Conservation (phyloP, 2,329 filamentous ascomycete species). For the Trichoderma sp. region DNA sequence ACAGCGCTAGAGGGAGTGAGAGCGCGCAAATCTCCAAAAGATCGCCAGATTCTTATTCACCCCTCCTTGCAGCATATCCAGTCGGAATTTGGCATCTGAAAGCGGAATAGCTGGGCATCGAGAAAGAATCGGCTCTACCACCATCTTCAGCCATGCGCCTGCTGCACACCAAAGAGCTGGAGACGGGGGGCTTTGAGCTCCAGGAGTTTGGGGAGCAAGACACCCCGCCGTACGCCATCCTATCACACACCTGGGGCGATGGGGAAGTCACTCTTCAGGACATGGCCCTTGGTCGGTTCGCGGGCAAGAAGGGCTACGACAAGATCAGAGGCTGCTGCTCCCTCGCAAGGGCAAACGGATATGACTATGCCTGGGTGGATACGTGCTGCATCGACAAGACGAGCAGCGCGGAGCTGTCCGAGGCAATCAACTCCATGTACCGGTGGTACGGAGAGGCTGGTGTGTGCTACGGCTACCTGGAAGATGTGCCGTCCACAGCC, state of each 20-base stretch:
- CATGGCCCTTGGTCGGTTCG: background rate
- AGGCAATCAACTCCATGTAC: slow-evolving; percentile 13
- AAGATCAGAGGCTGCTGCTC: slow-evolving; percentile 11
- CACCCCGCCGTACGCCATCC: slow-evolving; percentile 9
- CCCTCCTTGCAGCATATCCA: no score
- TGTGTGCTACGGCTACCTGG: slow-evolving; percentile 6
- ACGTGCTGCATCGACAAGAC: slow-evolving; percentile 22
- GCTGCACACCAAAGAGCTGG: slow-evolving; percentile 7
- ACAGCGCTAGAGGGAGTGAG: no score
- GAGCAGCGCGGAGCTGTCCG: background rate
- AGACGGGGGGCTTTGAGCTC: background rate
- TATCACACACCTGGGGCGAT: slow-evolving; percentile 14
- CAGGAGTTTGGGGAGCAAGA: slow-evolving; percentile 12
- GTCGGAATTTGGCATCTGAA: background rate
- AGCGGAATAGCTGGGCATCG: background rate
- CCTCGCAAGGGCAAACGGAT: slow-evolving; percentile 6
- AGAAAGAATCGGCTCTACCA: background rate
- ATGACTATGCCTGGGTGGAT: slow-evolving; percentile 17
- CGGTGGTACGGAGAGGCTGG: slow-evolving; percentile 16
- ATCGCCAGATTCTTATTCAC: no score
- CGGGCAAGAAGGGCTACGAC: background rate
- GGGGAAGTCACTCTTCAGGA: slow-evolving; percentile 12
- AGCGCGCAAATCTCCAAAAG: no score
- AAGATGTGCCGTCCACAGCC: background rate
- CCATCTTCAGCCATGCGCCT: background rate